Base-by-base conservation (phyloP, 805 yeast species). In the Saturnispora gosingensis region DNA sequence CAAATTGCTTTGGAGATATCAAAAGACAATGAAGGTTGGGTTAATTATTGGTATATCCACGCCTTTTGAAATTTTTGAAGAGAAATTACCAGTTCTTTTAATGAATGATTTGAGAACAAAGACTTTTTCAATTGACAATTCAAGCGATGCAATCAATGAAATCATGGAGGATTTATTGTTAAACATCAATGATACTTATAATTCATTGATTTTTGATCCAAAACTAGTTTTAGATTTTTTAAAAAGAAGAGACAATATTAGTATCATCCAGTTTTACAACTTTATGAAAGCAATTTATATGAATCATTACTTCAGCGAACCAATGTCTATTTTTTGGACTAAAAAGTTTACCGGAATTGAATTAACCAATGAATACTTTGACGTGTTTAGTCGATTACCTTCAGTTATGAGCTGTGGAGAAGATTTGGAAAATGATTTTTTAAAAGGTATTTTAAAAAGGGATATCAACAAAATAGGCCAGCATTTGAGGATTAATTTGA, bases 291-390 rank as follows among this genome's bases (percentile, higher is more conserved):
- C 65, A 20, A 58, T 64, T 18, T 66, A 64, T 46, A 67, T 67
- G 71, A 55, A 59, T 25, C 70, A 67, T 50, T 67, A 63, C 53
- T 67, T 54, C 45, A 59, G 61, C 45, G 69, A 67, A 51, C 71
- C 71, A 4, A 56, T 67, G 30, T 57, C 64, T 1, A 54, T 67
- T 11, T 58, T 67, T 51, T 66, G 69, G 69, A 59, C 65, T 1
- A 59, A 63, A 40, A 64, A 66, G 45, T 59, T 60, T 36, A 46
- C 59, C 18, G 55, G 55, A 9, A 61, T 64, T 36, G 54, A 55
- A 44, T 47, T 65, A 27, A 58, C 53, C 22, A 38, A 45, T 0
- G 56, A 58, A 5, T 63, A 66, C 44, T 63, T 63, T 36, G 59
- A 60, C 28, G 54, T 61, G 13, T 62, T 66, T 50, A 58, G 60